Base-by-base conservation (phyloP, 2,329 filamentous ascomycete species). In the Dryadomyces sulphureus region DNA sequence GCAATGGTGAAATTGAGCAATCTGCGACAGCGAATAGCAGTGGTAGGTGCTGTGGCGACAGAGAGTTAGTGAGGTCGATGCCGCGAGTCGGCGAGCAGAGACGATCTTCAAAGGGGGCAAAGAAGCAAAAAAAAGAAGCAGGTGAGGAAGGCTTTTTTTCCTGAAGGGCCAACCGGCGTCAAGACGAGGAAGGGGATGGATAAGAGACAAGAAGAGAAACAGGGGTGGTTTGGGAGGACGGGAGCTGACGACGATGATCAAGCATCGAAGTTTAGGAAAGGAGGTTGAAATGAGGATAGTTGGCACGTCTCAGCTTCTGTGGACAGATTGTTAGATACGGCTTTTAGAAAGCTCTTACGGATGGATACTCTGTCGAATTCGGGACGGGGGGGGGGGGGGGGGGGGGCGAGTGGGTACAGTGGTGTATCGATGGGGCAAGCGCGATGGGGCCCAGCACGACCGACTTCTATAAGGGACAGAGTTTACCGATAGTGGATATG, bases 371-470 rank as follows among this genome's bases (percentile, higher is more conserved):
- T n/a, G n/a, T n/a, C 9, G 27, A 32, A 32, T 32, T 32, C 27
- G 27, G 27, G 9, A 9, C 16, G 27, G 27, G 27, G 25, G 27
- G 27, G 27, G n/a, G n/a, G n/a, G n/a, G n/a, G n/a, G n/a, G n/a
- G n/a, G n/a, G 14, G 27, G 14, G 27, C 7, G 27, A 7, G 27
- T 30, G 34, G 8, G 16, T n/a, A n/a, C 9, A 36, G 34, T 36
- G n/a, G 6, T n/a, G 34, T 22, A 8, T 27, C 25, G 22, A 40
- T 43, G 47, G 39, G 36, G 38, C 21, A 41, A 27, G 34, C 43
- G 25, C 48, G 45, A 47, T 44, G 45, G 42, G 42, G 42, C 21
- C 42, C 27, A 30, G 27, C n/a, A n/a, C n/a, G n/a, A n/a, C n/a
- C n/a, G n/a, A n/a, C n/a, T n/a, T n/a, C n/a, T n/a, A n/a, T n/a